Percentiles rank a stretch among this genome's conserved stretches.
These are phyloP conservation scores for Trametes sanguinea DNA, from an alignment of 768 basidiomycete species.

Conservation along the genomic window DNA sequence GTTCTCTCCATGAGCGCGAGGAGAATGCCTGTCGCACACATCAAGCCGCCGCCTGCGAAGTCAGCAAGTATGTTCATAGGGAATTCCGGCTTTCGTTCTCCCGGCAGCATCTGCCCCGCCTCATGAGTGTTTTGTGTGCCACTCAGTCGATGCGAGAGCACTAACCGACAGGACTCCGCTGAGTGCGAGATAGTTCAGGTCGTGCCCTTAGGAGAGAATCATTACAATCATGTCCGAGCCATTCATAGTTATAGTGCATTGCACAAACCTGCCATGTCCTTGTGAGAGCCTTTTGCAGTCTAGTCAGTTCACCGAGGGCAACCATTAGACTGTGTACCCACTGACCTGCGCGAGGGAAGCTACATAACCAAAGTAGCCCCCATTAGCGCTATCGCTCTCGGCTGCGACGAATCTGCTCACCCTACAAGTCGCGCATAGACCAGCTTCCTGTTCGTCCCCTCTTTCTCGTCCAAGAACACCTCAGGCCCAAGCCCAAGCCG, in stretches of 20 bases:
- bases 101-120: constrained; percentile 63
- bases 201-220: constrained; percentile 55
- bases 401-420: constrained; percentile 35
- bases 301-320: too few relatives aligned
- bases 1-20: constrained; percentile 71
- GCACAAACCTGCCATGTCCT: constrained; percentile 73
- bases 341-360: constrained; percentile 64
- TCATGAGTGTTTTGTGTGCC: neutral
- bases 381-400: constrained; percentile 1
- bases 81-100: constrained; percentile 64
- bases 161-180: constrained; percentile 72
- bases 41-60: constrained; percentile 80
- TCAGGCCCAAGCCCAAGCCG: constrained; percentile 75
- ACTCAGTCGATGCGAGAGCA: neutral
- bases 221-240: neutral
- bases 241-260: neutral
- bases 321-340: neutral
- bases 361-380: constrained; percentile 24
- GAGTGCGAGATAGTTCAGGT: constrained; percentile 82
- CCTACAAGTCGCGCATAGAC: constrained; percentile 78
- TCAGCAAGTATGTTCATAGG: constrained; percentile 80
- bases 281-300: constrained; percentile 54
- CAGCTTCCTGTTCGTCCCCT: constrained; percentile 60
- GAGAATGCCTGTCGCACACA: constrained; percentile 71
- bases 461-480: constrained; percentile 56